These are phyloP conservation scores for Trichosporon inkin DNA, from an alignment of 1,284 basidiomycete genomes.

Conservation along the genomic window DNA sequence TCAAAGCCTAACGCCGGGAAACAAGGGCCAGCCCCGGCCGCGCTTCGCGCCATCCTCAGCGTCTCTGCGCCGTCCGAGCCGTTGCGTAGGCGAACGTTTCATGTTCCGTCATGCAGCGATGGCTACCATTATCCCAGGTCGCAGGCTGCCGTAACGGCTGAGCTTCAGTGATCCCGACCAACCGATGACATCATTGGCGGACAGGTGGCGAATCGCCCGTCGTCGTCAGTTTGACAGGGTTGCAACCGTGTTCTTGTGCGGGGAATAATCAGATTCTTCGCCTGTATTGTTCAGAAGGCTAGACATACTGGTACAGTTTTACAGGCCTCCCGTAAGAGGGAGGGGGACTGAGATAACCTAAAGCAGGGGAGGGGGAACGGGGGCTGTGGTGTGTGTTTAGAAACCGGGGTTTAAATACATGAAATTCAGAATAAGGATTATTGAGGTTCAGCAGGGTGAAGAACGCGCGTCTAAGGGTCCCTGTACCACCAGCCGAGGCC, in stretches of 20 bases:
- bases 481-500: constrained; percentile 10
- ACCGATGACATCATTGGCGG: no score
- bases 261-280: not conserved
- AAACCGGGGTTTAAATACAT: not conserved
- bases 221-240: not conserved
- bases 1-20: no score
- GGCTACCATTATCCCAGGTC: no score
- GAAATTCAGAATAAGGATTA: not conserved
- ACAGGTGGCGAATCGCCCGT: not conserved
- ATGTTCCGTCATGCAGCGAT: no score
- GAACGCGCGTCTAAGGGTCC: not conserved
- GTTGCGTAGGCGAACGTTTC: no score
- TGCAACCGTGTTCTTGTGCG: no score
- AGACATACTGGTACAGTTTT: not conserved
- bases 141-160: no score
- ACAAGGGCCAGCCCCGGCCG: no score
- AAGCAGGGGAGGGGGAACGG: not conserved
- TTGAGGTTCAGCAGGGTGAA: not conserved
- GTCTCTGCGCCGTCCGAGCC: no score
- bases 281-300: not conserved
- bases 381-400: not conserved
- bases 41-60: no score
- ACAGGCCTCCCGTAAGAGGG: not conserved
- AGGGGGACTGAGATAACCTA: not conserved
- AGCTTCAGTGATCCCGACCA: no score